These are phyloP conservation scores for Chenopodium berlandieri DNA, from an alignment of 148 eudicot genomes.

Conservation along the genomic window DNA sequence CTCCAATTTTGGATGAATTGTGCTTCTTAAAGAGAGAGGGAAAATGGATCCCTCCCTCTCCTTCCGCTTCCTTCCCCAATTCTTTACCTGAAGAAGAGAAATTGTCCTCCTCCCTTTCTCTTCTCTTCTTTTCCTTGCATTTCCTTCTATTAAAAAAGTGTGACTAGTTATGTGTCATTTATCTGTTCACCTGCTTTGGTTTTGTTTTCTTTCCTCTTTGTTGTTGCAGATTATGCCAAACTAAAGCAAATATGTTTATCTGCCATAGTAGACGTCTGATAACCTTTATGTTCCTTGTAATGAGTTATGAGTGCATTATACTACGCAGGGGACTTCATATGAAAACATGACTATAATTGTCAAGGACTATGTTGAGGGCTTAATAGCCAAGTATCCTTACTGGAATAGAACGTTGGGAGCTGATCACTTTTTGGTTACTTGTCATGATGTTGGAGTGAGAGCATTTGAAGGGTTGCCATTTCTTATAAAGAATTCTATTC, in stretches of 20 bases:
- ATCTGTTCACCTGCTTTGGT: background rate
- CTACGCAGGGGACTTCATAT: conserved; percentile 85
- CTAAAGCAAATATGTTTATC: background rate
- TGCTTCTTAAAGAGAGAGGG: no score
- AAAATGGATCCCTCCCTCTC: no score
- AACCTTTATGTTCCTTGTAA: background rate
- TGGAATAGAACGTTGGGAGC: conserved; percentile 98
- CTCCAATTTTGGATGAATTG: no score
- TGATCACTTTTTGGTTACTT: conserved; percentile 93
- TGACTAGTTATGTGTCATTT: no score
- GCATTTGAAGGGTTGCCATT: conserved; percentile 81
- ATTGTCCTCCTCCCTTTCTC: no score
- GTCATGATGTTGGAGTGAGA: conserved; percentile 96
- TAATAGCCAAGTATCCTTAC: conserved; percentile 78
- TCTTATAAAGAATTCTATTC: conserved; percentile 87
- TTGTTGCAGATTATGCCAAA: background rate
- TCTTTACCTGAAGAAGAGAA: no score
- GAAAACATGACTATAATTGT: conserved; percentile 91
- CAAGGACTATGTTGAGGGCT: conserved; percentile 72
- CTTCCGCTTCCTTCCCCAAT: no score
- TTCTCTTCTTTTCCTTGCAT: no score
- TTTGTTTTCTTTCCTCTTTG: background rate
- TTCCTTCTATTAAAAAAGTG: no score
- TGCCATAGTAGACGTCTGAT: background rate
- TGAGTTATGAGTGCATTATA: background rate